Conservation (phyloP, 805 yeast genomes). For the Saturnispora galanensis region DNA sequence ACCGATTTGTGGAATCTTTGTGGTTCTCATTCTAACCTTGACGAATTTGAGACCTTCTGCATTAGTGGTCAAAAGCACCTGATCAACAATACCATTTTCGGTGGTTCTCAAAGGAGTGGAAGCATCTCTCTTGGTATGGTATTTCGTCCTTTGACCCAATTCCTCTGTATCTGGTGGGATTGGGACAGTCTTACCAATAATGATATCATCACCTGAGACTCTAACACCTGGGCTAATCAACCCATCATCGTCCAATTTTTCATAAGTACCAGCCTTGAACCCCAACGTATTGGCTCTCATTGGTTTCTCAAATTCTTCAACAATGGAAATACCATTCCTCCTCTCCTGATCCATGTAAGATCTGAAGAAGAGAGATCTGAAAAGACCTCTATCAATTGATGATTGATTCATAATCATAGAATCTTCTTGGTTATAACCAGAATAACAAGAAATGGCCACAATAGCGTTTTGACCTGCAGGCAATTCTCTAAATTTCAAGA, state of each 20-base stretch:
- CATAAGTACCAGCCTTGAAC: conserved; percentile 96
- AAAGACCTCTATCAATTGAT: conserved; percentile 91
- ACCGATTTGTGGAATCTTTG: conserved; percentile 97
- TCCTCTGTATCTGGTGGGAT: conserved; percentile 99
- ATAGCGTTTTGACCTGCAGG: conserved; percentile 99
- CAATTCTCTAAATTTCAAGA: conserved; percentile 89
- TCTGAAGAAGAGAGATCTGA: conserved; percentile 91
- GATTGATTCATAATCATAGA: conserved; percentile 99
- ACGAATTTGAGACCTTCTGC: conserved; percentile 98
- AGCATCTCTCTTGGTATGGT: conserved; percentile 97
- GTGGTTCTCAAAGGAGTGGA: conserved; percentile 95
- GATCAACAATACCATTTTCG: conserved; percentile 97
- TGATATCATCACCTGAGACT: conserved; percentile 97
- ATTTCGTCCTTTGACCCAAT: conserved; percentile 96
- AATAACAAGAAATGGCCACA: conserved; percentile 96
- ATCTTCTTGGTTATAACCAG: conserved; percentile 99
- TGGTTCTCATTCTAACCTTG: conserved; percentile 97
- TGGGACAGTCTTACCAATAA: conserved; percentile 97
- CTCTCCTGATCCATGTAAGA: conserved; percentile 98
- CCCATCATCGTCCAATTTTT: conserved; percentile 97
- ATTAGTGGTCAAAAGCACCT: conserved; percentile 90
- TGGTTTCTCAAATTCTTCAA: conserved; percentile 97
- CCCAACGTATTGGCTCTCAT: conserved; percentile 88
- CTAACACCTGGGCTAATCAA: conserved; percentile 96
- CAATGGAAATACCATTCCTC: conserved; percentile 96